Base-by-base conservation (phyloP, 1,284 basidiomycete species). In the Polyporus tsugae region DNA sequence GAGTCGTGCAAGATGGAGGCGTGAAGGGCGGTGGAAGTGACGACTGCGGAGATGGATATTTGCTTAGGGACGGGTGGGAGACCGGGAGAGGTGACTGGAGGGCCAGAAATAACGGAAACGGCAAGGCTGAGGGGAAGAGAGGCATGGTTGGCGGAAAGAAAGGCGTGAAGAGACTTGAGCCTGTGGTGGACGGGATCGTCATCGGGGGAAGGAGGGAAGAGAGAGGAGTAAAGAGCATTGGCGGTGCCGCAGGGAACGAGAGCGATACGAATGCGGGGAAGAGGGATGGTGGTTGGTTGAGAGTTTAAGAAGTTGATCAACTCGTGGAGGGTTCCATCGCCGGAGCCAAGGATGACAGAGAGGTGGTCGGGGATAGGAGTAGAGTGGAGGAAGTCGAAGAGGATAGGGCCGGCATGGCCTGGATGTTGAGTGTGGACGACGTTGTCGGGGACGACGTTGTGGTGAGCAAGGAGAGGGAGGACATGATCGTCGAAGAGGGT, bases 291-390 rank as follows among this genome's bases (percentile, higher is more conserved):
- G 66, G 67, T 68, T 19, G 76, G 72, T 15, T 75, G 75, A 38
- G 75, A 76, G 64, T 84, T 80, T 39, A 94, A 76, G 6, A 84
- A 82, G 69, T 93, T 91, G 74, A 95, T 84, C 65, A 96, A 86
- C 77, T 97, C 95, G 77, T 96, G 93, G 39, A 96, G 83, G 0
- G 95, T 97, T n/a, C 95, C 95, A 78, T 97, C 95, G 11, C 95
- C 95, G 2, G 94, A 94, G n/a, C 86, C 88, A 15, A 96, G 81
- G 60, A 95, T 78, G 57, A 95, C 75, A 1, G 82, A 57, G 87
- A 66, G 55, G 66, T 72, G 25, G 69, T 76, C 7, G 0, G 39
- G 10, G 41, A 41, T 29, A 25, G 19, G 25, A 13, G 52, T 13
- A 19, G 67, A 46, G 22, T 61, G 63, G 49, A 89, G 71, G 67